A percentile compares a stretch with the other conserved stretches of the same genome.
Evolutionary conservation across 1,139 yeast species (phyloP).

Genomic region (Diutina mesorugosa): DNA sequence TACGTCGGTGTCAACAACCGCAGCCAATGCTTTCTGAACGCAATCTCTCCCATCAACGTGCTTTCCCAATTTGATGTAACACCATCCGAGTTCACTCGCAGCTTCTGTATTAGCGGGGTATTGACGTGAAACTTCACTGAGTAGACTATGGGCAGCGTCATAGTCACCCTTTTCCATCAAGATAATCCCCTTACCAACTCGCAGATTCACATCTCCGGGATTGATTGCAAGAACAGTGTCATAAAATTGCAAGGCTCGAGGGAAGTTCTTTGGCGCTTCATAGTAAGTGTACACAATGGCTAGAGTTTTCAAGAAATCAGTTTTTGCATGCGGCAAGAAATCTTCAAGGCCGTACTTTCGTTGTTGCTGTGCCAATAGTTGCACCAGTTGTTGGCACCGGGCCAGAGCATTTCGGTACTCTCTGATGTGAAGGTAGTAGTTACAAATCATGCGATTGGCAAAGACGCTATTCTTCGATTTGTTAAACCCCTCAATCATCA

Average conservation of each 20-base stretch:
- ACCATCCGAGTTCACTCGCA: constrained; percentile 67
- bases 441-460: constrained; percentile 53
- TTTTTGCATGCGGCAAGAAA: constrained; percentile 36
- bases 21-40: constrained; percentile 27
- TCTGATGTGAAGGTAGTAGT: constrained; percentile 44
- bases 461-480: constrained; percentile 37
- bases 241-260: constrained; percentile 61
- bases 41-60: constrained; percentile 42
- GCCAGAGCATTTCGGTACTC: constrained; percentile 57
- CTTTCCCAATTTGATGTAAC: constrained; percentile 44
- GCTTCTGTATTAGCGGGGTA: constrained; percentile 51
- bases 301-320: constrained; percentile 49
- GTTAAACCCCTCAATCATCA: constrained; percentile 41
- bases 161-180: constrained; percentile 52
- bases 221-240: constrained; percentile 42
- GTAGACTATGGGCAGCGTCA: constrained; percentile 36
- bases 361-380: constrained; percentile 35
- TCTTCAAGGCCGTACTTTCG: constrained; percentile 29
- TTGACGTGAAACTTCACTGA: constrained; percentile 36
- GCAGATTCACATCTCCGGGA: constrained; percentile 44
- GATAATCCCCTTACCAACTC: constrained; percentile 74
- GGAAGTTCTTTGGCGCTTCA: constrained; percentile 83
- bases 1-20: constrained; percentile 36
- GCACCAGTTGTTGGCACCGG: constrained; percentile 49
- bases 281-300: constrained; percentile 73